A percentile compares a stretch with the other conserved stretches of the same genome.
These are phyloP conservation scores for Rhizoclosmatium hyalinum DNA, from an alignment of 371 early-diverging fungal genomes.

Conservation along the genomic window DNA sequence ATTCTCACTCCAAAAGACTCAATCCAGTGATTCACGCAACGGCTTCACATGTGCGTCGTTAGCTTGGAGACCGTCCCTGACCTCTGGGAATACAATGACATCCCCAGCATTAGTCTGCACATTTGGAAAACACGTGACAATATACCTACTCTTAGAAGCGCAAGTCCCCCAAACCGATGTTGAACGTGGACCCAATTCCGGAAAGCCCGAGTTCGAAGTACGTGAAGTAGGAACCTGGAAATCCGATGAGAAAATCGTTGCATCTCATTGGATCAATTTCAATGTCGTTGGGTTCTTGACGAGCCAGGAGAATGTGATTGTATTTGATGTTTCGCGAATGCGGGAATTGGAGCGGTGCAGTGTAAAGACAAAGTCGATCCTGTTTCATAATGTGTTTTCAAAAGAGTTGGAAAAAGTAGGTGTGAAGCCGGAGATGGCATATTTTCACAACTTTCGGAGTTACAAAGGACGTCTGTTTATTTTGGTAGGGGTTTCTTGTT, in stretches of 20 bases:
- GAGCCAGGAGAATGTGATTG: constrained; percentile 72
- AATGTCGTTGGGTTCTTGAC: constrained; percentile 73
- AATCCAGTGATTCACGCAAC: background rate
- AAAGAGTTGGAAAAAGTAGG: constrained; percentile 20
- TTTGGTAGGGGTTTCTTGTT: constrained; percentile 53
- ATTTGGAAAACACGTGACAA: constrained; percentile 23
- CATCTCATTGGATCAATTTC: constrained; percentile 77
- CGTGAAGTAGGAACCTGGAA: constrained; percentile 63
- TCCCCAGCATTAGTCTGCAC: constrained; percentile 40
- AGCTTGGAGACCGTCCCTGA: constrained; percentile 33
- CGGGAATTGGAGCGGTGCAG: constrained; percentile 67
- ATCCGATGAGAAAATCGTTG: constrained; percentile 71
- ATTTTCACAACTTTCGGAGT: constrained; percentile 69
- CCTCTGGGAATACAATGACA: constrained; percentile 14
- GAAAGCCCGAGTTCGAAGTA: constrained; percentile 33
- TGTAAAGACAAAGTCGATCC: constrained; percentile 62
- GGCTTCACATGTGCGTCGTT: constrained; percentile 15
- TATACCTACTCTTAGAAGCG: constrained; percentile 4
- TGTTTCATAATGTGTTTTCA: constrained; percentile 75
- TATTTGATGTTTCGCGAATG: constrained; percentile 73
- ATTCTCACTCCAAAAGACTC: constrained; percentile 14
- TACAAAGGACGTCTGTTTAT: constrained; percentile 75
- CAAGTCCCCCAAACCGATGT: background rate
- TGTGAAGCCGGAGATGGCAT: constrained; percentile 69
- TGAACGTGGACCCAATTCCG: background rate